Evolutionary conservation across 805 yeast species (phyloP).

Genomic region (Groenewaldozyma salmanticensis): DNA sequence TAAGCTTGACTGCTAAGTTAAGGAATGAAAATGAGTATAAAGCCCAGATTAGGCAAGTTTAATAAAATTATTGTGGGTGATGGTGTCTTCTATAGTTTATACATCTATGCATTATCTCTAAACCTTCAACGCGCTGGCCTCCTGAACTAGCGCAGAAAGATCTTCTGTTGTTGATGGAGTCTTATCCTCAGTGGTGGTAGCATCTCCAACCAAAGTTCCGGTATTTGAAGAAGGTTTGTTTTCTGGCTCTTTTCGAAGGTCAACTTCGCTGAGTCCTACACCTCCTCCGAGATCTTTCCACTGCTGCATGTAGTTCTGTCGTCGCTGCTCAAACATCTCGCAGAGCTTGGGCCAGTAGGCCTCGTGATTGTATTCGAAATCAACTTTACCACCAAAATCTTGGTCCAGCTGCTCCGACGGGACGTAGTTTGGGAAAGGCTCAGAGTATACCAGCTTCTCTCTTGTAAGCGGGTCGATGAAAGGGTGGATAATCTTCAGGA

Average conservation of each 20-base stretch:
- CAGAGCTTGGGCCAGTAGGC: constrained; percentile 68
- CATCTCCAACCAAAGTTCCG: no score
- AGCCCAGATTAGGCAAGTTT: no score
- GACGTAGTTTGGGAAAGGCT: constrained; percentile 76
- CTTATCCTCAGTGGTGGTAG: no score
- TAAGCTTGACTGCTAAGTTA: no score
- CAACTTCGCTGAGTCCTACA: constrained; percentile 77
- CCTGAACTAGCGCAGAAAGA: not conserved
- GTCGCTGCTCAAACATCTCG: constrained; percentile 49
- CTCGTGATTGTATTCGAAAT: constrained; percentile 74
- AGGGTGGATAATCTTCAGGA: constrained; percentile 83
- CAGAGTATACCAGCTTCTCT: constrained; percentile 85
- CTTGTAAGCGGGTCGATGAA: constrained; percentile 93
- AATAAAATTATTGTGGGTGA: no score
- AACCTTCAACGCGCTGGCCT: not conserved
- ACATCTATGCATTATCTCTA: constrained; percentile 12
- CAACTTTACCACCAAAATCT: constrained; percentile 76
- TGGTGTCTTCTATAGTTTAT: constrained; percentile 38
- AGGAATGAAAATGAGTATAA: no score
- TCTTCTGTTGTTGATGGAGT: not conserved
- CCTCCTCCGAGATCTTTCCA: constrained; percentile 61
- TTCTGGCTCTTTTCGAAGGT: constrained; percentile 43
- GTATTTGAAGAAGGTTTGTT: no score
- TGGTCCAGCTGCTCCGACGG: constrained; percentile 73
- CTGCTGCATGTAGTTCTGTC: constrained; percentile 53